Evolutionary conservation across 1,284 basidiomycete genomes (phyloP).

Genomic region (Leccinum pachyderme): DNA sequence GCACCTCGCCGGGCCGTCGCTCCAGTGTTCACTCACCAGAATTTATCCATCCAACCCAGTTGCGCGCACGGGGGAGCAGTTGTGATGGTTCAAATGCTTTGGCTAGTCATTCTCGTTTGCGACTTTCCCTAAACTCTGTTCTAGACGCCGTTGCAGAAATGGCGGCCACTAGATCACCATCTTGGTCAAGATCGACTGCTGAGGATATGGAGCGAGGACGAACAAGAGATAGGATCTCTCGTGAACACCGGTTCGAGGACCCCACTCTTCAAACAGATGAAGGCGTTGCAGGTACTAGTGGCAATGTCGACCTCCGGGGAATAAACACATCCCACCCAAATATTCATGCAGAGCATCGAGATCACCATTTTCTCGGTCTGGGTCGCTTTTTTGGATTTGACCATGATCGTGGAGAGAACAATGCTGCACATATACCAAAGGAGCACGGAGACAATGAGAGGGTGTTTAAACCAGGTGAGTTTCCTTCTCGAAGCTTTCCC

Average conservation of each 20-base stretch:
- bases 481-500: not conserved
- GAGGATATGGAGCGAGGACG: slow-evolving; percentile 27
- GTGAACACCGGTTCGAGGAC: not conserved
- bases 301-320: not conserved
- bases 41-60: not conserved
- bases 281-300: slow-evolving; percentile 2
- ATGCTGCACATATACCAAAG: slow-evolving; percentile 17
- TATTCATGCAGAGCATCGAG: slow-evolving; percentile 8
- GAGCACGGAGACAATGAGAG: slow-evolving; percentile 73
- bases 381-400: slow-evolving; percentile 25
- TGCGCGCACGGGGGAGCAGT: not conserved
- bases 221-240: slow-evolving; percentile 13
- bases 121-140: slow-evolving; percentile 37
- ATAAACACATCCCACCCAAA: not conserved
- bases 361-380: slow-evolving; percentile 21
- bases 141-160: slow-evolving; percentile 39
- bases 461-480: slow-evolving; percentile 85
- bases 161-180: slow-evolving; percentile 16
- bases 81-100: slow-evolving; percentile 1
- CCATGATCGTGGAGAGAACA: slow-evolving; percentile 15
- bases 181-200: slow-evolving; percentile 6
- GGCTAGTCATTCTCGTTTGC: slow-evolving; percentile 33
- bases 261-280: slow-evolving; percentile 8
- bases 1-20: not conserved
- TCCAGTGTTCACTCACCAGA: slow-evolving; percentile 7